Evolutionary conservation across 2,329 filamentous ascomycete species (phyloP).

Genomic region (Ascochyta fabae): DNA sequence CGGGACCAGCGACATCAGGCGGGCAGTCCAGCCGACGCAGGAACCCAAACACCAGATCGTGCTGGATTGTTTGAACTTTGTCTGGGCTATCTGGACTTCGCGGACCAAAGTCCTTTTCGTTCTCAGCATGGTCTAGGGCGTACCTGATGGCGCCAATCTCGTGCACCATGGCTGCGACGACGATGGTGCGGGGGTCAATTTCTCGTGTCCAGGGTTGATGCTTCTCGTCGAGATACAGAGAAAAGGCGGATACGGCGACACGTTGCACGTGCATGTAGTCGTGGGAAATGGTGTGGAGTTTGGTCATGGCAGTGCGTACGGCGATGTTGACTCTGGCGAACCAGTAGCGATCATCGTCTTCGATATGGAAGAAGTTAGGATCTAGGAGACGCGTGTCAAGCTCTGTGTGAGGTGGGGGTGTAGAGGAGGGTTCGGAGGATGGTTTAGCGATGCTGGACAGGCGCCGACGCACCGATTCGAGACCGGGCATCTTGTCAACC

Average conservation of each 20-base stretch:
- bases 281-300: conserved; percentile 79
- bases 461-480: conserved; percentile 19
- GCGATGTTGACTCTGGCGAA: conserved; percentile 40
- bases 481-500: conserved; percentile 10
- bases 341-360: conserved; percentile 11
- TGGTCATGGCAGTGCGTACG: conserved; percentile 59
- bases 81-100: not conserved
- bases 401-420: conserved; percentile 1
- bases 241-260: conserved; percentile 71
- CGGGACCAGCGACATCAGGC: conserved; percentile 64
- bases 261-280: conserved; percentile 83
- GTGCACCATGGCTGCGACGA: conserved; percentile 69
- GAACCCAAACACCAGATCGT: conserved; percentile 57
- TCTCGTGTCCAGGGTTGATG: conserved; percentile 28
- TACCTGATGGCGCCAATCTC: conserved; percentile 87
- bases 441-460: conserved; percentile 15
- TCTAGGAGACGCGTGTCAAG: conserved; percentile 17
- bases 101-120: conserved; percentile 35
- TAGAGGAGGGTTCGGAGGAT: not conserved
- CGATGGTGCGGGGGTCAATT: conserved; percentile 63
- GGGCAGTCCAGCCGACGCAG: conserved; percentile 65
- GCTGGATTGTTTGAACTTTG: conserved; percentile 49
- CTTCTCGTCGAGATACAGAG: conserved; percentile 63
- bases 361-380: conserved; percentile 21
- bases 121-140: conserved; percentile 25